Evolutionary conservation across 2,329 filamentous ascomycete species (phyloP), one percentile per base, ranked within the genome.

Genomic region (Venturia oleaginea): DNA sequence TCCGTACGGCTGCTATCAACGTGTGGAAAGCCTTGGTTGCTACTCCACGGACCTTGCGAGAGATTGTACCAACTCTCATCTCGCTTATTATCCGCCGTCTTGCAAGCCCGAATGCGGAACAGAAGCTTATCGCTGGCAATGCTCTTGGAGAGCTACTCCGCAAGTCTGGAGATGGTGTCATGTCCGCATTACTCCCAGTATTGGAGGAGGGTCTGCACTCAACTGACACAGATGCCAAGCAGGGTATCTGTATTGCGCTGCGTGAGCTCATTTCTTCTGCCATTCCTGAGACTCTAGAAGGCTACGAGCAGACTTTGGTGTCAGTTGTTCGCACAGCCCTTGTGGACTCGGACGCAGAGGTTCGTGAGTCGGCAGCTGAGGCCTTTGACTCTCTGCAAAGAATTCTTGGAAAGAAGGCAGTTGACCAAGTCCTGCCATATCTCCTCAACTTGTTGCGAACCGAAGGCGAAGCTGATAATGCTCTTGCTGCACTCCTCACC

Each of bases 1-100:
- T 99, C 64, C 91, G 93, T 66, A 86, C 89, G 60, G 93, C 93
- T 51, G 92, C 95, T 38, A 87, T 97, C 72, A 85, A 86, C 69
- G 93, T 99, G 59, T 99, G 94, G 94, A 99, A 99, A 79, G 92
- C 92, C 66, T 81, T 97, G 71, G 94, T 99, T 59, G 90, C 93
- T 65, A 93, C 89, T 66, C 94, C 94, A 38, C 88, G 87, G 69
- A 97, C 90, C 17, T 86, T 99, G 71, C 96, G 96, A 79, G 94
- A 99, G 74, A 85, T 99, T 71, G 89, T 97, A 59, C 93, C 94
- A 55, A 97, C 92, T 1, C 87, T 99, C 66, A 96, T 92, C 6
- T 92, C 97, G 74, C 86, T 99, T 68, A 89, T 99, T 70, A 97
- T 99, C 74, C 87, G 91, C 66, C 90, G 94, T 60, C 84, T 99